Evolutionary conservation across 2,329 filamentous ascomycete species (phyloP), one percentile per base, ranked within the genome.

Genomic region (Hirsutella rhossiliensis): DNA sequence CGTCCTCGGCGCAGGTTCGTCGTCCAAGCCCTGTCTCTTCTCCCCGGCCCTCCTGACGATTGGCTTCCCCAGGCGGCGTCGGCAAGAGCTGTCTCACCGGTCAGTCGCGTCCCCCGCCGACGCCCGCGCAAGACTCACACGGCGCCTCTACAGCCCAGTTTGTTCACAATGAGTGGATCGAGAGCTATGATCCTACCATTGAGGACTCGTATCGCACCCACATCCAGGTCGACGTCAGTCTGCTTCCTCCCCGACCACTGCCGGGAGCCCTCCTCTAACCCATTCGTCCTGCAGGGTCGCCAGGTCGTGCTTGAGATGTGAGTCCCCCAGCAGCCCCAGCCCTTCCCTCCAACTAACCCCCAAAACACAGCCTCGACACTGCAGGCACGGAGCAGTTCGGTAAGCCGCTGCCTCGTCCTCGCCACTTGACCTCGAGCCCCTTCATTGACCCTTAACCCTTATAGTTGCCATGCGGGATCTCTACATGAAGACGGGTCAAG

Each of bases 401-500:
- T 90, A 73, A 20, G 37, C 20, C 12, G 18, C 6, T 20, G 36
- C 36, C 17, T 19, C 17, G 11, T 32, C 32, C 5, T 17, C 32
- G 7, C 23, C 7, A 4, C 4, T 23, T 7, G 23, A 7, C 23
- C 23, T 23, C 23, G 23, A 23, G 4, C 7, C 23, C 23, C 23
- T 23, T 7, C 23, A 23, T 23, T 23, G 23, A 23, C 23, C 18
- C 36, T 23, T 17, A 6, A 5, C 27, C 11, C 48, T n/a, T n/a
- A n/a, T n/a, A 78, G 72, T 78, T 54, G 75, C 75, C 45, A 79
- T 79, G 75, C 76, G 85, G 58, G 86, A 92, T 60, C 72, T 90
- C 39, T 92, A 94, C 69, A 94, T 95, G 86, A 92, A 92, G 61
- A 86, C 87, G 34, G 87, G 87, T 44, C 87, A 94, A 65, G 87